Evolutionary conservation across 2,329 filamentous ascomycete genomes (phyloP), one percentile per base, ranked within the genome.

Genomic region (Penicillium sp.): DNA sequence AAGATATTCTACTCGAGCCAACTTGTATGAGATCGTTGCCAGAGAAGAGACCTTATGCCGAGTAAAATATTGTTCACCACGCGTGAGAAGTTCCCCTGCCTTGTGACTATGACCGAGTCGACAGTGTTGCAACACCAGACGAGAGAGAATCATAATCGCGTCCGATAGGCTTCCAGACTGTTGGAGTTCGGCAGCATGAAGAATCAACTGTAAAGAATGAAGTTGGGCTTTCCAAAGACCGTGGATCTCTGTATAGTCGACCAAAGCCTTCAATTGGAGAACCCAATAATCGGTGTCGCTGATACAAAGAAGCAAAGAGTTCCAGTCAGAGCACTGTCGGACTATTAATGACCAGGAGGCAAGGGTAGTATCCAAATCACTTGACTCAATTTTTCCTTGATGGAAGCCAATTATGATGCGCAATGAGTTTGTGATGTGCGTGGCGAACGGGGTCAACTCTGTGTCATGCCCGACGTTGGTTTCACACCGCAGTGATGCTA

Each of bases 1-100:
- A 18, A 83, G 73, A 60, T 89, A 88, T 60, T 94, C 87, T 0
- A 86, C 82, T 45, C 83, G 81, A 0, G 81, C 79, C 5, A 95
- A 67, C 49, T 89, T 78, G 60, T 84, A 84, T 21, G 73, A 70
- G 10, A 84, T 51, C 18, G 62, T 65, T 10, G 73, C 68, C 34
- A 75, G 64, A 7, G 66, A 63, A 3, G 73, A 70, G 2, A 72
- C 50, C 1, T 61, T 59, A 27, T 64, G 62, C 7, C 60, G 62
- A 8, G 59, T 56, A 4, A 75, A 50, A 35, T 76, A 73, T 14
- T 69, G 63, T 47, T 81, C 75, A 3, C 81, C 80, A 39, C 76
- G 74, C 1, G 75, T 72, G 11, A 96, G 72, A 2, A 75, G 62
- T 4, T 73, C 57, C 5, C 72, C 73, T 31, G 81, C 79, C 54